Base-by-base conservation (phyloP, 331 rosid genomes). In the Malus hybrid region DNA sequence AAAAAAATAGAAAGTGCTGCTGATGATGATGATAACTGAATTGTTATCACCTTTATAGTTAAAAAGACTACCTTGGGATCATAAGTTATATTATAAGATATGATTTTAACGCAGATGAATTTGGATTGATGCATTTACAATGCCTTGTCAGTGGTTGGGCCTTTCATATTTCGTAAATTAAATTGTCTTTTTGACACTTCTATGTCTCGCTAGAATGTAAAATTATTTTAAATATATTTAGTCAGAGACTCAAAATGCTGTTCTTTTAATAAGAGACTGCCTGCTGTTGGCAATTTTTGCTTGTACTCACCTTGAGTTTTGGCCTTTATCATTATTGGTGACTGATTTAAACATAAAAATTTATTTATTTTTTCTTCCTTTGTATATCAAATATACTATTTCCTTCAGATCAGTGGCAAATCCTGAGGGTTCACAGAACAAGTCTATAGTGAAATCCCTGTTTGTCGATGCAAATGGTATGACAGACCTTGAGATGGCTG, bases 401-500 rank as follows among this genome's bases (percentile, higher is more conserved):
- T 83, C 71, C 61, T 72, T 54, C 85, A 94, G 97, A 82, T 65
- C 76, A 78, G 72, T 76, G 70, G 80, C 75, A 74, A 81, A 80
- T 69, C 71, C 83, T 67, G 73, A 4, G 19, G 77, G 81, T 32
- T 83, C 87, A 33, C 87, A 60, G 34, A 81, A 82, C 70, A 85
- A 74, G 72, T 85, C 57, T 78, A 55, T 69, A 36, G 67, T n/a
- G 18, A 83, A 83, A 66, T 76, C 78, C 31, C 29, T 75, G 63
- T 72, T 77, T 73, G 71, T 83, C 77, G 75, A 81, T 77, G 55
- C 78, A 66, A 76, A 73, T 75, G 76, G 77, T 56, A 46, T 67
- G 52, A 65, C 88, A 71, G 81, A 78, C 32, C 86, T 73, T 12
- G 69, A 81, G 75, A 72, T 82, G 60, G 77, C 77, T 28, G 88